A percentile compares a stretch with the other conserved stretches of the same genome.
These are phyloP conservation scores for Plasmodium yoelii DNA, from an alignment of 169 alveolate genomes.

Conservation along the genomic window DNA sequence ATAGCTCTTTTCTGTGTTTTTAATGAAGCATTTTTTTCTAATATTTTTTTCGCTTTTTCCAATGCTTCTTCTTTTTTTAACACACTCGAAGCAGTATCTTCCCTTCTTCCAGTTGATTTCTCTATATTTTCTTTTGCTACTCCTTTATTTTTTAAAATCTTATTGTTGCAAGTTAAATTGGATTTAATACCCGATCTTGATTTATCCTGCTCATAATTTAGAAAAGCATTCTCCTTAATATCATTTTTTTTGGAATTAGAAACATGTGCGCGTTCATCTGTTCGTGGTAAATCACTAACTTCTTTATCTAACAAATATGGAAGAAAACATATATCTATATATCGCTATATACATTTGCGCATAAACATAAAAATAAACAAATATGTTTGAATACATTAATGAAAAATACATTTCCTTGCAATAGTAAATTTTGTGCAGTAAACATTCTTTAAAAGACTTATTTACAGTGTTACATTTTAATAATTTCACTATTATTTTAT, in stretches of 20 bases:
- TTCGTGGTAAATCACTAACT: too few relatives aligned
- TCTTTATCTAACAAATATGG: too few relatives aligned
- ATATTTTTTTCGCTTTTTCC: conserved; percentile 56
- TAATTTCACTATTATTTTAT: neutral
- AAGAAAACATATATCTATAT: too few relatives aligned
- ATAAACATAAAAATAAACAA: too few relatives aligned
- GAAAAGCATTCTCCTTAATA: neutral
- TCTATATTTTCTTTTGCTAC: conserved; percentile 11
- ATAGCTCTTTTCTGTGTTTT: conserved; percentile 72
- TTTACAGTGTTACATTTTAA: neutral
- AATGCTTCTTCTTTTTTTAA: conserved; percentile 58
- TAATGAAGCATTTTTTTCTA: conserved; percentile 68
- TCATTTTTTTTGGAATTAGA: too few relatives aligned
- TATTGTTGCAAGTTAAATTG: conserved; percentile 19
- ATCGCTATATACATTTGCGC: too few relatives aligned
- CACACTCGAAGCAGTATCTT: conserved; percentile 1
- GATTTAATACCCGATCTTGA: conserved; percentile 30
- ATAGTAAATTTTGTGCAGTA: too few relatives aligned
- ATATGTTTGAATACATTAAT: too few relatives aligned
- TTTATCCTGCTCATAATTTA: neutral
- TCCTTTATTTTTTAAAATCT: neutral
- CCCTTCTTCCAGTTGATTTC: neutral
- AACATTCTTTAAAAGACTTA: neutral
- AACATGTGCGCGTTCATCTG: too few relatives aligned
- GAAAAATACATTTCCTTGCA: too few relatives aligned